These are phyloP conservation scores for Bacidia rubella DNA, from an alignment of 495 filamentous ascomycete genomes.

Conservation along the genomic window DNA sequence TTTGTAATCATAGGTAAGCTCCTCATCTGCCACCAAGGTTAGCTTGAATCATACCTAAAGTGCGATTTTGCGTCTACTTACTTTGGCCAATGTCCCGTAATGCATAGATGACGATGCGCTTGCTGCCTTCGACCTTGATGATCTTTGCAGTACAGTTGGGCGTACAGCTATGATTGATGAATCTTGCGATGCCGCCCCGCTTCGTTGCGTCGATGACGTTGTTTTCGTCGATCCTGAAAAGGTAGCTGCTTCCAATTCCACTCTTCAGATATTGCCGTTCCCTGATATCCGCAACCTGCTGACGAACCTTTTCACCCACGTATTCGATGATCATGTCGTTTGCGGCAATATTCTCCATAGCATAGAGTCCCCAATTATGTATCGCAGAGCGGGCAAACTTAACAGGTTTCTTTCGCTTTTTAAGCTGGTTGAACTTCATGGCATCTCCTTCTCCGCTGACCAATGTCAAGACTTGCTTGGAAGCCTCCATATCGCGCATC, in stretches of 20 bases:
- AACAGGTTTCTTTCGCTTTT: constrained; percentile 98
- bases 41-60: not conserved
- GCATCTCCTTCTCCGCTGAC: constrained; percentile 65
- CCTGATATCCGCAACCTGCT: constrained; percentile 89
- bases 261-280: constrained; percentile 87
- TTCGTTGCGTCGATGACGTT: constrained; percentile 97
- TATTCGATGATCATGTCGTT: constrained; percentile 99
- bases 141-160: constrained; percentile 99
- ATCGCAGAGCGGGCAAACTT: constrained; percentile 96
- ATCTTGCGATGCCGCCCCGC: constrained; percentile 91
- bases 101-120: constrained; percentile 97
- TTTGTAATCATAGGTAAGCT: constrained; percentile 99
- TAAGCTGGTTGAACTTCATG: constrained; percentile 95
- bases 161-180: constrained; percentile 98
- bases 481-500: constrained; percentile 86
- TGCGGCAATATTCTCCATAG: constrained; percentile 89
- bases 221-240: constrained; percentile 96
- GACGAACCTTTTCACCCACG: constrained; percentile 91
- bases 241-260: constrained; percentile 91
- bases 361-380: constrained; percentile 97
- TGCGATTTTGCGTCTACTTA: constrained; percentile 35
- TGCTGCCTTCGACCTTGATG: constrained; percentile 98
- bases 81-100: constrained; percentile 86
- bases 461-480: constrained; percentile 67
- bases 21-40: constrained; percentile 55